A percentile compares a stretch with the other conserved stretches of the same genome.
Conservation (phyloP, 192 early-diverging fungal genomes). For the Dissophora ornata region DNA sequence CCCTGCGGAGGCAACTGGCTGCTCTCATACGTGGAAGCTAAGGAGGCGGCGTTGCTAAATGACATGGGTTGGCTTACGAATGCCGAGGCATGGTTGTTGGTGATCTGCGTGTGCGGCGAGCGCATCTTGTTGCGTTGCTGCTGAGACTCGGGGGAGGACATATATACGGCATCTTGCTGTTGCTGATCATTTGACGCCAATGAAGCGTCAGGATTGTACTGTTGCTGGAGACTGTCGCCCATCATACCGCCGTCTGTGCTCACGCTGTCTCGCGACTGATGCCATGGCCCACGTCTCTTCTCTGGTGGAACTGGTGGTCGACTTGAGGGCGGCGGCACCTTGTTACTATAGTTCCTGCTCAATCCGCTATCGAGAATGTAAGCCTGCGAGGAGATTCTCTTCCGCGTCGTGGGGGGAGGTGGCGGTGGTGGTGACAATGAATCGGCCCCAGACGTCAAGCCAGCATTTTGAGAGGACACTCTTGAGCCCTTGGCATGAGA, state of each 20-base stretch:
- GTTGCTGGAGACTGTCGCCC: conserved; percentile 30
- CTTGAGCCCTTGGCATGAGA: background rate
- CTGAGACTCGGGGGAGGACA: conserved; percentile 19
- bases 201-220: conserved; percentile 7
- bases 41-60: background rate
- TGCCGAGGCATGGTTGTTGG: no score
- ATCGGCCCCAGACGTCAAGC: no score
- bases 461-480: background rate
- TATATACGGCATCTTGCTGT: conserved; percentile 19
- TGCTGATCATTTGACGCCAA: background rate
- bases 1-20: no score
- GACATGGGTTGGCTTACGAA: no score
- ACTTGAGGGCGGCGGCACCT: conserved; percentile 26
- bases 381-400: background rate
- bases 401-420: background rate
- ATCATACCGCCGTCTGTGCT: conserved; percentile 40
- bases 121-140: conserved; percentile 49
- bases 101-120: no score
- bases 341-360: conserved; percentile 38
- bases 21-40: no score
- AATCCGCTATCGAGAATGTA: conserved; percentile 12
- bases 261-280: conserved; percentile 37
- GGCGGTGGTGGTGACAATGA: background rate
- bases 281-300: conserved; percentile 18
- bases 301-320: conserved; percentile 33